These are phyloP conservation scores for Actinomucor elegans DNA, from an alignment of 371 early-diverging fungal genomes.

Conservation along the genomic window DNA sequence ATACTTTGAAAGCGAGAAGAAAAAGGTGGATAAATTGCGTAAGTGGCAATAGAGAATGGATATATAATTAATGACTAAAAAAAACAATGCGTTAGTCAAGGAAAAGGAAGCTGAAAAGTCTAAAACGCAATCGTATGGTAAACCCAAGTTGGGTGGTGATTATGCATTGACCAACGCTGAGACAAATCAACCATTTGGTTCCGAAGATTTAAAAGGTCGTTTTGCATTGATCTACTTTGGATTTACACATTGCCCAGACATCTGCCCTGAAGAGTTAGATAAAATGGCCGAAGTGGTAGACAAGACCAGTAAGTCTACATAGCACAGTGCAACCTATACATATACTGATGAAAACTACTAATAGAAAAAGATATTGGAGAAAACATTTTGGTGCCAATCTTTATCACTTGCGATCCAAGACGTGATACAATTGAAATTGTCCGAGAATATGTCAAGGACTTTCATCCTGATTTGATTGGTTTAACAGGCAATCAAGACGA, in stretches of 20 bases:
- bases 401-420: constrained; percentile 96
- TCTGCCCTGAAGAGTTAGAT: constrained; percentile 98
- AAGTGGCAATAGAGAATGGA: constrained; percentile 15
- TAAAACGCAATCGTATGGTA: constrained; percentile 55
- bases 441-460: constrained; percentile 87
- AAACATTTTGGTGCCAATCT: constrained; percentile 80
- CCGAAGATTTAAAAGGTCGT: constrained; percentile 66
- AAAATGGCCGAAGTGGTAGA: constrained; percentile 94
- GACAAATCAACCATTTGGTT: constrained; percentile 32
- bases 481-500: constrained; percentile 88
- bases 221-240: constrained; percentile 95
- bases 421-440: constrained; percentile 87
- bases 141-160: constrained; percentile 93
- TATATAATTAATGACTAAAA: not conserved
- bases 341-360: too few relatives aligned
- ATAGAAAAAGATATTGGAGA: constrained; percentile 58
- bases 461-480: constrained; percentile 91
- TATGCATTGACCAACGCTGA: constrained; percentile 84
- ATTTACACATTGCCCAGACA: constrained; percentile 98
- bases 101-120: constrained; percentile 36
- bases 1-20: constrained; percentile 67
- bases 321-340: too few relatives aligned
- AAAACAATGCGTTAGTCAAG: not conserved
- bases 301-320: constrained; percentile 63
- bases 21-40: constrained; percentile 51